A percentile compares a stretch with the other conserved stretches of the same genome.
phyloP scores from a whole-genome alignment of 2,329 filamentous ascomycete species.

The Trichoderma asperellum region DNA sequence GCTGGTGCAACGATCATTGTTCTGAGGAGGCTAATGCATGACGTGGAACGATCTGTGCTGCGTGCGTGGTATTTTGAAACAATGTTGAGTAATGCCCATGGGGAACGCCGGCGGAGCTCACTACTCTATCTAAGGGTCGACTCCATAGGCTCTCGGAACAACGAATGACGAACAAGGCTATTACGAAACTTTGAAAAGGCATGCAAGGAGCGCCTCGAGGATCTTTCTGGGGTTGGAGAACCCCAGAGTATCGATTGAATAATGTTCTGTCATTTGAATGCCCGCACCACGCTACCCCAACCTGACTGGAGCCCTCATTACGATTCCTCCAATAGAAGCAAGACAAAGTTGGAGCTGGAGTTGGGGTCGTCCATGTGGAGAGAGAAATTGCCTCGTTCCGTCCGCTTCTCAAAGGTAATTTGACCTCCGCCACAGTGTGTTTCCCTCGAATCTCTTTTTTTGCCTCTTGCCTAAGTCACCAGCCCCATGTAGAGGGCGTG shows the following conservation, averaged over 20 bases:
- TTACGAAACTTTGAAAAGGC: background rate
- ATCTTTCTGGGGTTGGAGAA: slow-evolving; percentile 14
- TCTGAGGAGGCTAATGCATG: background rate
- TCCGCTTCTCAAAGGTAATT: background rate
- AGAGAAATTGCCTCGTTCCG: slow-evolving; percentile 7
- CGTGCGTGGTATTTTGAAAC: background rate
- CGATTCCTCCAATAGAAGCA: slow-evolving; percentile 3
- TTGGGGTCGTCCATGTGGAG: slow-evolving; percentile 5
- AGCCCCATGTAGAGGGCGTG: background rate
- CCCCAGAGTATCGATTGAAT: slow-evolving; percentile 18
- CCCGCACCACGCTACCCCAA: slow-evolving; percentile 1
- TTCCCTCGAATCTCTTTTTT: background rate
- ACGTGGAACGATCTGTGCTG: background rate
- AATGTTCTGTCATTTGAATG: slow-evolving; percentile 6
- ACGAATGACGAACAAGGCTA: background rate
- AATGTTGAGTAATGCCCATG: background rate
- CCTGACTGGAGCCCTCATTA: background rate
- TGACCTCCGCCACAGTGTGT: background rate
- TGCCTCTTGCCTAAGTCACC: background rate
- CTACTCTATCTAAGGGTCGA: background rate
- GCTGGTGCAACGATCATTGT: background rate
- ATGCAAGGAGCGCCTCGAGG: slow-evolving; percentile 11
- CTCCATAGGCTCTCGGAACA: background rate
- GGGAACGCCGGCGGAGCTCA: background rate
- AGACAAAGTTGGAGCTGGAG: background rate